Percentiles rank a stretch among this genome's conserved stretches.
phyloP scores from a whole-genome alignment of 805 yeast species.

The Hanseniaspora hatyaiensis region DNA sequence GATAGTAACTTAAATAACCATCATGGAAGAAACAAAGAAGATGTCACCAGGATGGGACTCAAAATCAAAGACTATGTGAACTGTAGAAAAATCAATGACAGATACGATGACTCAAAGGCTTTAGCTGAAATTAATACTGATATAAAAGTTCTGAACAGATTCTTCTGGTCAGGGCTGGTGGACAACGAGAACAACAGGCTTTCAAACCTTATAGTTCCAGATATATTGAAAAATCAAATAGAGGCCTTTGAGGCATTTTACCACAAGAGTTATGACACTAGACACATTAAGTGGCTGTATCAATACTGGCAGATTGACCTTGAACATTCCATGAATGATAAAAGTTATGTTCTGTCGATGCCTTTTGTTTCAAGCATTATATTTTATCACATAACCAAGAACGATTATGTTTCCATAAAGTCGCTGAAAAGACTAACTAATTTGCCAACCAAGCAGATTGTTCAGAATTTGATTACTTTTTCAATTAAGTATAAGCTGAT shows the following conservation, averaged over 20 bases:
- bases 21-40: conserved; percentile 11
- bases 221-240: conserved; percentile 32
- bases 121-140: conserved; percentile 32
- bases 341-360: conserved; percentile 66
- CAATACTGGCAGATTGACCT: conserved; percentile 75
- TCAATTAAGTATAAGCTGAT: conserved; percentile 62
- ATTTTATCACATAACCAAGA: conserved; percentile 58
- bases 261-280: conserved; percentile 40
- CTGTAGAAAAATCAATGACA: conserved; percentile 39
- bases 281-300: conserved; percentile 67
- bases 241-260: conserved; percentile 43
- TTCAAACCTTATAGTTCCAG: conserved; percentile 18
- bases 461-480: conserved; percentile 68
- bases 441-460: conserved; percentile 62
- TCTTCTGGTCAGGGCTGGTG: conserved; percentile 39
- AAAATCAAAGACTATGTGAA: conserved; percentile 72
- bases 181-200: conserved; percentile 18
- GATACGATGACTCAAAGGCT: background rate
- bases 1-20: conserved; percentile 1
- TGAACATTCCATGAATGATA: conserved; percentile 53
- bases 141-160: conserved; percentile 46
- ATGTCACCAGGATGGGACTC: conserved; percentile 52
- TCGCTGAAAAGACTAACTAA: conserved; percentile 56
- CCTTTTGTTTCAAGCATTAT: conserved; percentile 73
- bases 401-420: conserved; percentile 40